Conservation (phyloP, 2,329 filamentous ascomycete genomes). For the Aspergillus pseudotamarii region DNA sequence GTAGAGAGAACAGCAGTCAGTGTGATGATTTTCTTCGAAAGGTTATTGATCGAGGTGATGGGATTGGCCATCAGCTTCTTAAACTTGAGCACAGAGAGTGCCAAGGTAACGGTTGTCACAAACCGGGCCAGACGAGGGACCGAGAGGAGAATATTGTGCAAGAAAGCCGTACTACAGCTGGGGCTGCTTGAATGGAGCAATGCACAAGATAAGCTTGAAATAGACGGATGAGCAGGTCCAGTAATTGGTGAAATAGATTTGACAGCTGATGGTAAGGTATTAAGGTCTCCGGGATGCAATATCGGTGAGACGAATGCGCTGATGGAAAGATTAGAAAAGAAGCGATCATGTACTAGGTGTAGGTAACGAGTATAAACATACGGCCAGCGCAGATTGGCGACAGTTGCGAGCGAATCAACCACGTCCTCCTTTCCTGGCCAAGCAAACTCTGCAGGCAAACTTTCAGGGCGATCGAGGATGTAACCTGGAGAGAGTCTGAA, state of each 20-base stretch:
- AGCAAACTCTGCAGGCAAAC: conserved; percentile 64
- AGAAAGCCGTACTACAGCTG: conserved; percentile 82
- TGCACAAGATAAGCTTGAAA: conserved; percentile 83
- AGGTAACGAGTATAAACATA: conserved; percentile 48
- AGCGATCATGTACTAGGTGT: not conserved
- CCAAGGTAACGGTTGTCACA: conserved; percentile 66
- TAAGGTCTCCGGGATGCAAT: conserved; percentile 72
- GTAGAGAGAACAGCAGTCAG: conserved; percentile 79
- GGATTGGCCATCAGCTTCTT: conserved; percentile 71
- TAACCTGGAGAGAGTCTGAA: conserved; percentile 74
- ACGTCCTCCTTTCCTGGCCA: conserved; percentile 81
- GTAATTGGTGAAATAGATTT: conserved; percentile 77
- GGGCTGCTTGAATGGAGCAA: conserved; percentile 85
- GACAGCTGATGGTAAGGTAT: conserved; percentile 60
- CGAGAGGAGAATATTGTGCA: conserved; percentile 82
- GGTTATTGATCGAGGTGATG: conserved; percentile 63
- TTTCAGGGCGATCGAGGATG: conserved; percentile 70
- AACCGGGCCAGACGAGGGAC: conserved; percentile 79
- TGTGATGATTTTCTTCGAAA: conserved; percentile 71
- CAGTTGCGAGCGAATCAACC: conserved; percentile 77
- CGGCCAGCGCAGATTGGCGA: conserved; percentile 84
- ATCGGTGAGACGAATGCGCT: conserved; percentile 82
- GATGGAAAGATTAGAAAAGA: conserved; percentile 3
- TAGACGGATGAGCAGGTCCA: conserved; percentile 81
- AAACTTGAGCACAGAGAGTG: conserved; percentile 69